Conservation (phyloP, 768 basidiomycete species). For the Coprinopsis cinerea region DNA sequence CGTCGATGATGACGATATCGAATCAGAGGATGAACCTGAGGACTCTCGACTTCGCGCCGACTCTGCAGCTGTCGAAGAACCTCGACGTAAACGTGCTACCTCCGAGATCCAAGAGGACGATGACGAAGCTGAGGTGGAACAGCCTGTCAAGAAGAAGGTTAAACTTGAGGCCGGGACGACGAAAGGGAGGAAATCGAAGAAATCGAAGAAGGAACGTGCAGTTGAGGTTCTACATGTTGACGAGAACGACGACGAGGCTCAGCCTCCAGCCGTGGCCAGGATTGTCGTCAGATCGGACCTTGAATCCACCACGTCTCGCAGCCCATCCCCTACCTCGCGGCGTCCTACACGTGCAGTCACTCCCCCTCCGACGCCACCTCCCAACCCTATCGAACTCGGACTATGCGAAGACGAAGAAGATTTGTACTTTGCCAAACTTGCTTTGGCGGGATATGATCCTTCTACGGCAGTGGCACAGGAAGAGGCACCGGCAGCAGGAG, state of each 20-base stretch:
- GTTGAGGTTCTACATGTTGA: constrained; percentile 20
- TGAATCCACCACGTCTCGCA: constrained; percentile 45
- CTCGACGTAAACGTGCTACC: constrained; percentile 37
- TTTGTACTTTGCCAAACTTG: constrained; percentile 68
- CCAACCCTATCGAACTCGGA: constrained; percentile 48
- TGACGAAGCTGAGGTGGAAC: no score
- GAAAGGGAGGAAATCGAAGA: constrained; percentile 36
- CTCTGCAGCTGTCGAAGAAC: constrained; percentile 11
- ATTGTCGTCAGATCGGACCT: constrained; percentile 39
- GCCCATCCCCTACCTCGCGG: constrained; percentile 39
- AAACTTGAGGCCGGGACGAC: constrained; percentile 26
- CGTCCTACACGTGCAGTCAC: constrained; percentile 27
- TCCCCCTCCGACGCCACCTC: constrained; percentile 43
- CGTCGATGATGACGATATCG: constrained; percentile 40
- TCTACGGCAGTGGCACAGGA: constrained; percentile 15
- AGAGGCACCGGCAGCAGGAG: no score
- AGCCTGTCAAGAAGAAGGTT: constrained; percentile 42
- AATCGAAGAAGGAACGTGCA: constrained; percentile 17
- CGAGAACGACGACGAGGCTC: constrained; percentile 32
- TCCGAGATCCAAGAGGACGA: constrained; percentile 32
- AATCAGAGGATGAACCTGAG: constrained; percentile 58
- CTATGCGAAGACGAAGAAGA: constrained; percentile 88
- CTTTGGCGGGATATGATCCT: constrained; percentile 36
- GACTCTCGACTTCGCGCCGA: not conserved
- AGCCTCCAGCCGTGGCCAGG: constrained; percentile 44